Conservation (phyloP, 2,329 filamentous ascomycete species). For the Epichloe hybrida region DNA sequence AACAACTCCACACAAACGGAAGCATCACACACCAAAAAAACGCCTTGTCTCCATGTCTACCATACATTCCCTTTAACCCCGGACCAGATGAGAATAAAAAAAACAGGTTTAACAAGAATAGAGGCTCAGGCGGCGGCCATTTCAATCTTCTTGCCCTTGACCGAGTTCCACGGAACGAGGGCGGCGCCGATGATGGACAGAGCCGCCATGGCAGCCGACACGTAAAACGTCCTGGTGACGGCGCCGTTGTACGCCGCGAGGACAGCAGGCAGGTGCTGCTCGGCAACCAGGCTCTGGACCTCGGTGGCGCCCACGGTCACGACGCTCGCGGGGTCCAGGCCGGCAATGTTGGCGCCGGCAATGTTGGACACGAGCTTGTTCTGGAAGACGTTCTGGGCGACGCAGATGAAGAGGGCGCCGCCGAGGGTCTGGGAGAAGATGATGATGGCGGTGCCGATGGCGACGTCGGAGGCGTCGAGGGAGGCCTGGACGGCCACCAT, state of each 20-base stretch:
- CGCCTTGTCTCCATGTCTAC: background rate
- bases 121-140: slow-evolving; percentile 4
- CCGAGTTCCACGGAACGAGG: slow-evolving; percentile 5
- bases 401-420: slow-evolving; percentile 35
- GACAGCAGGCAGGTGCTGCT: slow-evolving; percentile 2
- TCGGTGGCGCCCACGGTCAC: slow-evolving; percentile 4
- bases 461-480: slow-evolving; percentile 27
- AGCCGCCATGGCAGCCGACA: slow-evolving; percentile 2
- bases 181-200: slow-evolving; percentile 3
- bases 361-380: slow-evolving; percentile 23
- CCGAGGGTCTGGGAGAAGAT: slow-evolving; percentile 32
- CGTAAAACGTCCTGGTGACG: slow-evolving; percentile 5
- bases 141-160: slow-evolving; percentile 7
- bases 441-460: slow-evolving; percentile 31
- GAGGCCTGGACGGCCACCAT: slow-evolving; percentile 33
- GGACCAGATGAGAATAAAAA: too few species aligned
- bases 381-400: slow-evolving; percentile 37
- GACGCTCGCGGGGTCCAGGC: background rate
- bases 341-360: slow-evolving; percentile 1
- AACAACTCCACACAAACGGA: too few species aligned
- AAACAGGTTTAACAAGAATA: too few species aligned
- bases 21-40: background rate
- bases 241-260: slow-evolving; percentile 5
- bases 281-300: slow-evolving; percentile 1
- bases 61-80: background rate